Conservation (phyloP, 129 eudicot genomes). For the Lactuca sativa region DNA sequence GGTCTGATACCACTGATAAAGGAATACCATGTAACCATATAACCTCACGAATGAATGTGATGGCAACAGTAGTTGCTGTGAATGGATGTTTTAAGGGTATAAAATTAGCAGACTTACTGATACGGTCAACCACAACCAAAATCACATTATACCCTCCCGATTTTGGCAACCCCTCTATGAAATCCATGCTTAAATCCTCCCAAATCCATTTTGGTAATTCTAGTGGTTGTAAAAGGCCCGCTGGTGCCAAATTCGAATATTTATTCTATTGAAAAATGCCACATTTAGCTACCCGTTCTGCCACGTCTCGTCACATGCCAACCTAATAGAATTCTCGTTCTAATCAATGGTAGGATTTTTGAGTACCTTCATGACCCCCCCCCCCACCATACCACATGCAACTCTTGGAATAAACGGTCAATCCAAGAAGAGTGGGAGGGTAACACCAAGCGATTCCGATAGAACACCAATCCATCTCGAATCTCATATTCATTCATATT, state of each 20-base stretch:
- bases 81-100: not conserved
- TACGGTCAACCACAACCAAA: not conserved
- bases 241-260: not conserved
- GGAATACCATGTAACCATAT: not conserved
- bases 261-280: not conserved
- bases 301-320: not conserved
- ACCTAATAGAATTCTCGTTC: not conserved
- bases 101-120: not conserved
- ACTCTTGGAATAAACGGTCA: no score
- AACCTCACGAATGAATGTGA: not conserved
- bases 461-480: no score
- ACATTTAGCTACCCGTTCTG: not conserved
- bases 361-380: not conserved
- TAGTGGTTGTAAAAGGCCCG: not conserved
- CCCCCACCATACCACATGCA: not conserved
- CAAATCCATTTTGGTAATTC: not conserved
- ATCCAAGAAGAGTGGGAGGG: not conserved
- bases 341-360: not conserved
- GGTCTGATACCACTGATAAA: not conserved
- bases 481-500: no score
- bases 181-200: no score
- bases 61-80: not conserved
- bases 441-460: not conserved
- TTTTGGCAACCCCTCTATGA: no score
- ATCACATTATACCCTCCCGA: slow-evolving; percentile 1